phyloP scores from a whole-genome alignment of 305 asterid species.

The Solanum hybrid region DNA sequence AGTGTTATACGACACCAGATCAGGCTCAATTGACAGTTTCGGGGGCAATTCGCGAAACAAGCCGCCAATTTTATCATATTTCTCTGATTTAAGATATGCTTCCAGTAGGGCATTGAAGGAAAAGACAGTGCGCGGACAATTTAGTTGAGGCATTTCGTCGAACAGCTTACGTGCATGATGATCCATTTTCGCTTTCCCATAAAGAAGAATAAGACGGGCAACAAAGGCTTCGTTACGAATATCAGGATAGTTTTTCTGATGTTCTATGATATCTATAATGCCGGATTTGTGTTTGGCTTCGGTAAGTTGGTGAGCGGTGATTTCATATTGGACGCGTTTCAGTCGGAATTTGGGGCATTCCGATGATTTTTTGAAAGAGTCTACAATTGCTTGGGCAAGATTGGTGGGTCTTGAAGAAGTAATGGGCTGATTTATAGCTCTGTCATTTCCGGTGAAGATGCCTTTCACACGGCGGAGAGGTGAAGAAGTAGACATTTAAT shows the following conservation, averaged over 20 bases:
- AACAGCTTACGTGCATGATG: slow-evolving; percentile 37
- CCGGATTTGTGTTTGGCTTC: slow-evolving; percentile 12
- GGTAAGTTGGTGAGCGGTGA: slow-evolving; percentile 25
- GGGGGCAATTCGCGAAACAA: slow-evolving; percentile 29
- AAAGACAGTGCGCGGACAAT: slow-evolving; percentile 31
- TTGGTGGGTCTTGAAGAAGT: background rate
- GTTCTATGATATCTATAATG: slow-evolving; percentile 32
- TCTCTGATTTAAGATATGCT: slow-evolving; percentile 26
- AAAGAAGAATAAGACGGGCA: slow-evolving; percentile 24
- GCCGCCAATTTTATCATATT: slow-evolving; percentile 15
- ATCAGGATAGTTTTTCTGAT: slow-evolving; percentile 34
- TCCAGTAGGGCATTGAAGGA: slow-evolving; percentile 35
- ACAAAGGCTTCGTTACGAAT: slow-evolving; percentile 28
- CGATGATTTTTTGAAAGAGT: slow-evolving; percentile 19
- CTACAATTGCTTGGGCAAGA: background rate
- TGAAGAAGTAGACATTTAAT: background rate
- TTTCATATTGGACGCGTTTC: background rate
- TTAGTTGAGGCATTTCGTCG: slow-evolving; percentile 48
- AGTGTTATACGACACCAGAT: slow-evolving; percentile 29
- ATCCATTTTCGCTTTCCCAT: slow-evolving; percentile 34
- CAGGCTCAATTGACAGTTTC: slow-evolving; percentile 30
- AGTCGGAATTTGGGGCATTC: slow-evolving; percentile 22
- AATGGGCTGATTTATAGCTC: background rate
- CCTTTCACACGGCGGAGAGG: background rate
- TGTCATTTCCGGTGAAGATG: background rate